phyloP scores from a whole-genome alignment of 2,329 filamentous ascomycete genomes.

The Scedosporium boydii region DNA sequence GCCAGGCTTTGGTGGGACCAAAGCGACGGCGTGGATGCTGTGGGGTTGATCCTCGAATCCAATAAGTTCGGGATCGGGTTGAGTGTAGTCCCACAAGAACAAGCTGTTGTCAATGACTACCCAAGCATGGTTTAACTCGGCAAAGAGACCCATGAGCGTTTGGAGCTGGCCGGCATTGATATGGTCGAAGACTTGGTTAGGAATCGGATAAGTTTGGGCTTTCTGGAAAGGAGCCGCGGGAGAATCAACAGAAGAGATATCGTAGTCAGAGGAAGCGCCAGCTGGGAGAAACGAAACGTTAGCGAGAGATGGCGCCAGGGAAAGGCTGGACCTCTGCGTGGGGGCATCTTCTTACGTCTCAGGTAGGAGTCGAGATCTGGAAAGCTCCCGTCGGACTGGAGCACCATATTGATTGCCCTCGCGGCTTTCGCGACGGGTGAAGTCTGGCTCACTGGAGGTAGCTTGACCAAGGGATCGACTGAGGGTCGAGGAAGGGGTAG shows the following conservation, averaged over 20 bases:
- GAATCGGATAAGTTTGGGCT: conserved; percentile 77
- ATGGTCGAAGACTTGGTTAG: conserved; percentile 84
- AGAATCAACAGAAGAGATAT: conserved; percentile 55
- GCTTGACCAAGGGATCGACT: conserved; percentile 7
- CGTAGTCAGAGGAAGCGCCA: conserved; percentile 87
- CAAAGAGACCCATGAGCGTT: conserved; percentile 92
- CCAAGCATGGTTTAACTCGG: conserved; percentile 91
- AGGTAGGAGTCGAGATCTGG: conserved; percentile 86
- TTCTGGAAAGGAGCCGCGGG: conserved; percentile 88
- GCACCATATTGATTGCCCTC: conserved; percentile 68
- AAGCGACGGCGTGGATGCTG: conserved; percentile 81
- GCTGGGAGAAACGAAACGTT: conserved; percentile 40
- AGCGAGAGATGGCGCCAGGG: background rate
- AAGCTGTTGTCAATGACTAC: conserved; percentile 91
- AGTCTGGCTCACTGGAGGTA: conserved; percentile 28
- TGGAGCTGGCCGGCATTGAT: conserved; percentile 80
- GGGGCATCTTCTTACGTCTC: conserved; percentile 55
- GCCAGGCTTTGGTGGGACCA: conserved; percentile 73
- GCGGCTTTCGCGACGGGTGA: conserved; percentile 73
- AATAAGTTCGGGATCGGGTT: conserved; percentile 81
- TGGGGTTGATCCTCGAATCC: conserved; percentile 85
- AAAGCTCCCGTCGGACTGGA: conserved; percentile 69
- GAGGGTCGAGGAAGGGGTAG: background rate
- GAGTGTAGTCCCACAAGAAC: conserved; percentile 96
- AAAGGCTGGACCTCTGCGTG: background rate